Percentiles rank a stretch among this genome's conserved stretches.
phyloP scores from a whole-genome alignment of 2,329 filamentous ascomycete genomes.

The Pseudogymnoascus sp. region DNA sequence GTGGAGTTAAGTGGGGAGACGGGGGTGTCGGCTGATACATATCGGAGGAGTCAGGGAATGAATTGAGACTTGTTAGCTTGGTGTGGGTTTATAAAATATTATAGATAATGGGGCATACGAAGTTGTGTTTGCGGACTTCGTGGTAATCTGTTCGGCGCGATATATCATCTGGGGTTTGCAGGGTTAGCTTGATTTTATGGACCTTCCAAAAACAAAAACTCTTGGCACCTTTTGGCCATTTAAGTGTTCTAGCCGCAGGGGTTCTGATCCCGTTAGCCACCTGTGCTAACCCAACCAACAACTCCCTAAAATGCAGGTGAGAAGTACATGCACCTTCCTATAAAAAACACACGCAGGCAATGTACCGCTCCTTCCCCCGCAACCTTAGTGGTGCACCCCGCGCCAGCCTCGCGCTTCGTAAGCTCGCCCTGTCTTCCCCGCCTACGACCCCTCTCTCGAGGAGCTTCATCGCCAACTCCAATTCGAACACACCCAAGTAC shows the following conservation, averaged over 20 bases:
- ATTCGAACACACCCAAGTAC: neutral
- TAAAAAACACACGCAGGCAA: neutral
- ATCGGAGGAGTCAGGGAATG: neutral
- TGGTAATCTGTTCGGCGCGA: neutral
- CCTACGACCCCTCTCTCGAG: neutral
- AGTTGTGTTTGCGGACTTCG: neutral
- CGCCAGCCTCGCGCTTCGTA: slow-evolving; percentile 1
- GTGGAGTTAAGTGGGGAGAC: neutral
- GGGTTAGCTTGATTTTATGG: neutral
- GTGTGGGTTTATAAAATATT: neutral
- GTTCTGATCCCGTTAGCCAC: neutral
- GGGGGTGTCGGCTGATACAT: neutral
- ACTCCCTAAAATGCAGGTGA: slow-evolving; percentile 2
- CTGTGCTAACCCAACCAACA: neutral
- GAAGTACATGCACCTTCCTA: slow-evolving; percentile 2
- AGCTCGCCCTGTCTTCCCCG: neutral
- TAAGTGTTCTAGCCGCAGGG: neutral
- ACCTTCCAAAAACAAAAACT: neutral
- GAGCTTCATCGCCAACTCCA: neutral
- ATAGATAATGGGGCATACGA: no score
- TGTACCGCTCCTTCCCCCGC: slow-evolving; percentile 3
- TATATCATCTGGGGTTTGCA: neutral
- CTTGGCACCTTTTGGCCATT: neutral
- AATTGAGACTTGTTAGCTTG: neutral
- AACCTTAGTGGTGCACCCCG: neutral